A percentile compares a stretch with the other conserved stretches of the same genome.
These are phyloP conservation scores for Diaporthe sp. DNA, from an alignment of 2,329 filamentous ascomycete species.

Conservation along the genomic window DNA sequence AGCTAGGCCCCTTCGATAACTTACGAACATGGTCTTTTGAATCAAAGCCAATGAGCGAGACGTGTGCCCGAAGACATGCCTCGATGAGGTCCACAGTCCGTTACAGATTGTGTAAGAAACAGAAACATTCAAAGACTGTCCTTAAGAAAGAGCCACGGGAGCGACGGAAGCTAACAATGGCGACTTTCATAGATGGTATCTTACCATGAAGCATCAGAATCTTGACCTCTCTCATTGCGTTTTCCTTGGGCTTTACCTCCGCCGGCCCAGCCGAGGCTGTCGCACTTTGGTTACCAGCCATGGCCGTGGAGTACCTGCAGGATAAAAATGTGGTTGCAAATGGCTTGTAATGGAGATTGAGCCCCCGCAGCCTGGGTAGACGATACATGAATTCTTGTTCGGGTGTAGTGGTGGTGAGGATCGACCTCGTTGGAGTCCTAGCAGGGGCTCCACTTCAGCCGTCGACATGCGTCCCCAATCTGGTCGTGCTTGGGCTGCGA, in stretches of 20 bases:
- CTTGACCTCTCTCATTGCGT: conserved; percentile 68
- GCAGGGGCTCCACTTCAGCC: conserved; percentile 22
- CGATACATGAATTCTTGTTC: conserved; percentile 25
- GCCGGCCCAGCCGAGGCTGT: not conserved
- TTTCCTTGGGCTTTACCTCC: conserved; percentile 49
- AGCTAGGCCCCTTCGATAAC: not conserved
- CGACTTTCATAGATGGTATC: conserved; percentile 33
- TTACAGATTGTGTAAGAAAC: not conserved
- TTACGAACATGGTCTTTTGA: not conserved
- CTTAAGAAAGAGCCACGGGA: not conserved
- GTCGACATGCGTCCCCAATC: conserved; percentile 8
- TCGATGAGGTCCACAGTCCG: not conserved
- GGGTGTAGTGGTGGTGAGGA: not conserved
- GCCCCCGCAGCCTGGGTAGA: not conserved
- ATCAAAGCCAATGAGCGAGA: conserved; percentile 10
- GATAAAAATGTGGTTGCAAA: not conserved
- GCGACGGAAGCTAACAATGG: not conserved
- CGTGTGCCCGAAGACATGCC: not conserved
- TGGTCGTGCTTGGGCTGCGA: not conserved
- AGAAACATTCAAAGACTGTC: not conserved
- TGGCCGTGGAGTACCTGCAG: conserved; percentile 25
- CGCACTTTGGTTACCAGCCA: conserved; percentile 21
- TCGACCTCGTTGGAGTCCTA: not conserved
- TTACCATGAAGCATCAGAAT: conserved; percentile 84
- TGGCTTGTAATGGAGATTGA: not conserved